Base-by-base conservation (phyloP, 1,284 basidiomycete genomes). In the Baeospora myosura region DNA sequence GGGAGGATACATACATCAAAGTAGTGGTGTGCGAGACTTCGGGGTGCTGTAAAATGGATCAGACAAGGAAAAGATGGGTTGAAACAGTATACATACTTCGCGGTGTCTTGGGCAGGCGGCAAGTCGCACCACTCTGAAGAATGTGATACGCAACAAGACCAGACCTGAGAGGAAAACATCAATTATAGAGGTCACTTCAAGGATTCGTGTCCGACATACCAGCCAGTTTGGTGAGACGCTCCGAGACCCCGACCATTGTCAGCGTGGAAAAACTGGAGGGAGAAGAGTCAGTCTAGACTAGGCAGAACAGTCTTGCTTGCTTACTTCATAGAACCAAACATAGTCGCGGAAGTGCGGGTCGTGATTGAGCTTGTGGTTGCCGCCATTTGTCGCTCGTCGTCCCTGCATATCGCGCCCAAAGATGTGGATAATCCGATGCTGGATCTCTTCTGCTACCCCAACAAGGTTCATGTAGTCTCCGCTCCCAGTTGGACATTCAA, bases 301-400 rank as follows among this genome's bases (percentile, higher is more conserved):
- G 24, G 26, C 21, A 18, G 43, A 1, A 10, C 18, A 17, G 18
- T 23, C 12, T 7, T 3, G 21, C 16, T 41, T 37, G 49, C 71
- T 45, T 46, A 88, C 88, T 65, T 95, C 94, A 61, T 93, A 87
- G 72, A 97, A 97, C 74, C 84, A 89, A 32, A 96, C 81, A 58
- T 97, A 95, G 61, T 98, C 92, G 35, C 90, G 76, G 77, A 98
- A 98, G 67, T 97, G 76, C n/a, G 93, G 91, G 61, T 98, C 95
- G 45, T 76, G 71, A 64, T 98, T 88, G 49, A 98, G 66, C 62
- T 87, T 90, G 20, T 78, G 71, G 56, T 87, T 86, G 11, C 92
- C 92, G 20, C 92, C 94, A 59, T 98, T 98, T 36, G 85, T 88
- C 1, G 95, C 91, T 31, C 95, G 74, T 47, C 78, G 76, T 8